phyloP scores from a whole-genome alignment of 192 early-diverging fungal genomes.

The Linnemannia schmuckeri region DNA sequence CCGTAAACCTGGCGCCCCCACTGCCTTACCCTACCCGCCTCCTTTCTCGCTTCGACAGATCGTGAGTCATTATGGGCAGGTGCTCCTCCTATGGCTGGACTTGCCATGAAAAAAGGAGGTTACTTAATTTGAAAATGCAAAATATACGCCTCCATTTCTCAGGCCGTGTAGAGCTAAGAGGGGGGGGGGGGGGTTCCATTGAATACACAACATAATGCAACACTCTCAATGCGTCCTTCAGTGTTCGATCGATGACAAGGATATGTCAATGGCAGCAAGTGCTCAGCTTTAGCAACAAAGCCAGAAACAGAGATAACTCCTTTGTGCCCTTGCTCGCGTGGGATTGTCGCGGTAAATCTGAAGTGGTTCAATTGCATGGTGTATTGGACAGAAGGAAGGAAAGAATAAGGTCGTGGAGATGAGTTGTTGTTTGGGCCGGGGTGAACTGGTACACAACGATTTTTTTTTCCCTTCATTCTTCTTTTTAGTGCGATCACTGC shows the following conservation, averaged over 20 bases:
- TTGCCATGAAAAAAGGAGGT: neutral
- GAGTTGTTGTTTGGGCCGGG: neutral
- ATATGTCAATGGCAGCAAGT: neutral
- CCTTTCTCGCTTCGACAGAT: neutral
- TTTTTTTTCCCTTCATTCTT: neutral
- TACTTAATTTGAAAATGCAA: neutral
- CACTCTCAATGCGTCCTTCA: neutral
- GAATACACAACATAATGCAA: neutral
- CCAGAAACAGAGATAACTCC: neutral
- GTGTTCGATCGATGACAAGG: neutral
- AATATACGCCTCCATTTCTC: neutral
- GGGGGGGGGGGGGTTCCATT: neutral
- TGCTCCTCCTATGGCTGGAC: neutral
- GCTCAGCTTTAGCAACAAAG: neutral
- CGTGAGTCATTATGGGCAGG: neutral
- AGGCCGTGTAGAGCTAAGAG: neutral
- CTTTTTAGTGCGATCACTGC: slow-evolving; percentile 10
- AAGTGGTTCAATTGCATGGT: neutral
- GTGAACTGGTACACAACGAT: neutral
- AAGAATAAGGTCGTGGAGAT: neutral
- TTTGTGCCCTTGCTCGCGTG: no score
- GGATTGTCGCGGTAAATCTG: no score
- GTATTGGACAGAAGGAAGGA: neutral
- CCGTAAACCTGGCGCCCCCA: neutral
- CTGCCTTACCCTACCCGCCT: neutral